Conservation (phyloP, 192 early-diverging fungal species). For the Entrophospora sp. region DNA sequence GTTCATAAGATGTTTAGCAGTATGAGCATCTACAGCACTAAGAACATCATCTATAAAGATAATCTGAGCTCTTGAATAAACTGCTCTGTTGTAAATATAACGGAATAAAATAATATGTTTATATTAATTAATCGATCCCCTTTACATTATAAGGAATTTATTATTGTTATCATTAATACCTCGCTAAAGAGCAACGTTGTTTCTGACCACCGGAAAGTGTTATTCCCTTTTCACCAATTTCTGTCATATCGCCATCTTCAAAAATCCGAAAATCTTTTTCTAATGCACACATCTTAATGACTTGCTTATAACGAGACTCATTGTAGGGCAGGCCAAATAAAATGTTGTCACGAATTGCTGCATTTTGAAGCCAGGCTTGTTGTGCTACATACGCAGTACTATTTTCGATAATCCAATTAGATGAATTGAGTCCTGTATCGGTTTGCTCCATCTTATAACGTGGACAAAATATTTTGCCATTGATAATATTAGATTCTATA, state of each 20-base stretch:
- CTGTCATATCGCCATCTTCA: constrained; percentile 79
- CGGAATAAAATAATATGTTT: background rate
- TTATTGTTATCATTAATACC: constrained; percentile 60
- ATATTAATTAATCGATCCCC: too few relatives aligned
- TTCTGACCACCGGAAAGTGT: constrained; percentile 93
- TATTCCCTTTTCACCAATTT: constrained; percentile 86
- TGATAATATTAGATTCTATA: constrained; percentile 47
- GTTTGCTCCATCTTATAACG: constrained; percentile 13
- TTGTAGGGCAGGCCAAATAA: constrained; percentile 77
- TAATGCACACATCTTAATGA: constrained; percentile 75
- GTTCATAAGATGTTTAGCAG: constrained; percentile 72
- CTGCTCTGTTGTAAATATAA: constrained; percentile 41
- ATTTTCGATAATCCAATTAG: constrained; percentile 35
- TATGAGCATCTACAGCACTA: constrained; percentile 93
- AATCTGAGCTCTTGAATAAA: constrained; percentile 59
- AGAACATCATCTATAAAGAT: constrained; percentile 83
- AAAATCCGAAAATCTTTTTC: constrained; percentile 76
- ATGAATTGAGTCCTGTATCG: constrained; percentile 10
- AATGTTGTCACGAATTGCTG: constrained; percentile 36
- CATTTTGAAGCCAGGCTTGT: constrained; percentile 53
- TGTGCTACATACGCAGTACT: constrained; percentile 76
- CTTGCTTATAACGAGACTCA: constrained; percentile 40
- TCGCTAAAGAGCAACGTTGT: constrained; percentile 52
- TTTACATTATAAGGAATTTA: too few relatives aligned
- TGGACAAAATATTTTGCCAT: constrained; percentile 38